These are phyloP conservation scores for Diaporthe batatas DNA, from an alignment of 2,329 filamentous ascomycete species.

Conservation along the genomic window DNA sequence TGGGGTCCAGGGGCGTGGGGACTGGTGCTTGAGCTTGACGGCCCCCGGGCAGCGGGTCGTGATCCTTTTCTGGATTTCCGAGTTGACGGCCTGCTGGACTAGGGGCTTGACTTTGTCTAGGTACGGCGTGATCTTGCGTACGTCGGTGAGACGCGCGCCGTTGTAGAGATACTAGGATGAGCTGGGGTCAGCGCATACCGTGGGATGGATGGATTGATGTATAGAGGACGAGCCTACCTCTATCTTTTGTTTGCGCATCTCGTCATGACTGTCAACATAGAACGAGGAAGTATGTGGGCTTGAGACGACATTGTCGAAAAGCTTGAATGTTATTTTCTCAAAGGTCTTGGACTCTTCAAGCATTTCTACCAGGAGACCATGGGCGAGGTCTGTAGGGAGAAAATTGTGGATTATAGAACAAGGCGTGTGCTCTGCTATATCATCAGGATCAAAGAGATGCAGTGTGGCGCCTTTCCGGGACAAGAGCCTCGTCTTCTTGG, in stretches of 20 bases:
- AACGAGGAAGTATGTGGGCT: conserved; percentile 88
- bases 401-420: conserved; percentile 96
- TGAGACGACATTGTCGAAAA: conserved; percentile 89
- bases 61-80: conserved; percentile 80
- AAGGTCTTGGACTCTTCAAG: conserved; percentile 80
- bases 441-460: conserved; percentile 84
- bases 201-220: no score
- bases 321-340: conserved; percentile 79
- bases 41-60: conserved; percentile 74
- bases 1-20: conserved; percentile 79
- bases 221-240: conserved; percentile 55
- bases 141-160: conserved; percentile 79
- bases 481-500: conserved; percentile 64
- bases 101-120: conserved; percentile 77
- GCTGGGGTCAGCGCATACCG: not conserved
- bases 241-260: conserved; percentile 77
- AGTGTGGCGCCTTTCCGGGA: conserved; percentile 86
- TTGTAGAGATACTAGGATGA: conserved; percentile 79
- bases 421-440: conserved; percentile 86
- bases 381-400: conserved; percentile 78
- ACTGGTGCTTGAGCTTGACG: conserved; percentile 83
- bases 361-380: conserved; percentile 80
- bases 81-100: conserved; percentile 83
- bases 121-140: conserved; percentile 81
- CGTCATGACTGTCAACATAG: conserved; percentile 81